Conservation (phyloP, 202 grass and related monocot species). For the Zizania palustris region DNA sequence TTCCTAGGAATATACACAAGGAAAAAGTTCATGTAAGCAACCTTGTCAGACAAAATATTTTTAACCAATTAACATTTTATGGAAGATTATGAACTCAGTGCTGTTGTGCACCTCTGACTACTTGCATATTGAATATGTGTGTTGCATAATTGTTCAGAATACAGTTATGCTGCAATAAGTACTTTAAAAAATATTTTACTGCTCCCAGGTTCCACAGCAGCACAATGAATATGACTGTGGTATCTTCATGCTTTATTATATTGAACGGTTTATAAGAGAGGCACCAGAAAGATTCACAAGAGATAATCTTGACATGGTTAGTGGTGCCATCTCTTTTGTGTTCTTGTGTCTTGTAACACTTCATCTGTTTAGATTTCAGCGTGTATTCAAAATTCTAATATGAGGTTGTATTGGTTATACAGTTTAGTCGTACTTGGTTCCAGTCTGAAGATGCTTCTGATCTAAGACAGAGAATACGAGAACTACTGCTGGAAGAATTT, state of each 20-base stretch:
- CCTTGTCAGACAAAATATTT: neutral
- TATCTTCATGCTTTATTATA: constrained; percentile 90
- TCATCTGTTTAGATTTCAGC: constrained; percentile 30
- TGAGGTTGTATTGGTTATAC: constrained; percentile 21
- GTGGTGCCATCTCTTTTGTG: constrained; percentile 6
- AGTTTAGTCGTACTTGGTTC: constrained; percentile 86
- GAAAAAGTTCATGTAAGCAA: constrained; percentile 56
- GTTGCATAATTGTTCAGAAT: neutral
- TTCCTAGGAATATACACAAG: constrained; percentile 53
- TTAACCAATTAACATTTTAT: constrained; percentile 4
- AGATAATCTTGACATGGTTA: constrained; percentile 64
- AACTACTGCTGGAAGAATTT: constrained; percentile 63
- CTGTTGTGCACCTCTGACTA: neutral
- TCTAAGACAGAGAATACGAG: constrained; percentile 64
- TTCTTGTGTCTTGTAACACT: constrained; percentile 36
- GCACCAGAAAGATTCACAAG: constrained; percentile 80
- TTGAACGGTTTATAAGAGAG: constrained; percentile 57
- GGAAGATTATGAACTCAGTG: neutral
- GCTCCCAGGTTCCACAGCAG: constrained; percentile 76
- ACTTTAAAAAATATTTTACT: constrained; percentile 34
- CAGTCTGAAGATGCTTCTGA: constrained; percentile 61
- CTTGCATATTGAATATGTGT: constrained; percentile 8
- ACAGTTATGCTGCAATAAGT: constrained; percentile 23
- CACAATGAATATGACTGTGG: constrained; percentile 92
- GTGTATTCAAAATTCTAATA: constrained; percentile 16